Conservation (phyloP, 208 protist species). For the Leishmania braziliensis region DNA sequence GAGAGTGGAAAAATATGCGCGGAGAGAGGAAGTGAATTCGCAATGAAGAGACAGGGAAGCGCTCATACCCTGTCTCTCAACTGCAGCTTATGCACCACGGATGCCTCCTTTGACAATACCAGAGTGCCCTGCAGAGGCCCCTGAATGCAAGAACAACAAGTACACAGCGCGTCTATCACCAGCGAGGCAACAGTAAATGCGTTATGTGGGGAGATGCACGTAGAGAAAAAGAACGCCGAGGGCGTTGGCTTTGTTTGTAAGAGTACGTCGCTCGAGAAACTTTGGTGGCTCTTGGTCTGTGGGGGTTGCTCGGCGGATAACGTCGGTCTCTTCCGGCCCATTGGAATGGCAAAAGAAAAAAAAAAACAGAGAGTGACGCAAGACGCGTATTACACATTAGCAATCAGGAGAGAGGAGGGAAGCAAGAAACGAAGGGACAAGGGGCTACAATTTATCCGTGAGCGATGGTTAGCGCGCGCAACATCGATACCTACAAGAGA, state of each 20-base stretch:
- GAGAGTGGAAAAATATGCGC: neutral
- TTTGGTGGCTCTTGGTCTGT: neutral
- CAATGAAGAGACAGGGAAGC: neutral
- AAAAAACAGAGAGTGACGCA: constrained; percentile 7
- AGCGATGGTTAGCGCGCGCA: neutral
- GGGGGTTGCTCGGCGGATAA: neutral
- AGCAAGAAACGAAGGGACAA: neutral
- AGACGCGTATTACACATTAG: neutral
- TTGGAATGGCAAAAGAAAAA: neutral
- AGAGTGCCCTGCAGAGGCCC: too few species aligned
- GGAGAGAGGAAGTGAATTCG: too few species aligned
- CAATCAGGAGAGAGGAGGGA: neutral
- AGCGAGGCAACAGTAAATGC: neutral
- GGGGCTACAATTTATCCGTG: neutral
- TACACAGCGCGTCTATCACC: neutral
- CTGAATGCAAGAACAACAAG: neutral
- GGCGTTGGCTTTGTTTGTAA: neutral
- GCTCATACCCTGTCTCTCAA: neutral
- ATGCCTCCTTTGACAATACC: neutral
- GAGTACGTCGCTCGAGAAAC: neutral
- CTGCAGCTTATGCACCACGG: neutral
- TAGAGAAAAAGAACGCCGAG: neutral
- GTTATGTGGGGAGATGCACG: neutral
- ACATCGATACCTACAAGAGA: neutral
- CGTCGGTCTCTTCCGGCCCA: neutral